These are phyloP conservation scores for Cotoneaster glaucophyllus DNA, from an alignment of 306 rosid genomes.

Conservation along the genomic window DNA sequence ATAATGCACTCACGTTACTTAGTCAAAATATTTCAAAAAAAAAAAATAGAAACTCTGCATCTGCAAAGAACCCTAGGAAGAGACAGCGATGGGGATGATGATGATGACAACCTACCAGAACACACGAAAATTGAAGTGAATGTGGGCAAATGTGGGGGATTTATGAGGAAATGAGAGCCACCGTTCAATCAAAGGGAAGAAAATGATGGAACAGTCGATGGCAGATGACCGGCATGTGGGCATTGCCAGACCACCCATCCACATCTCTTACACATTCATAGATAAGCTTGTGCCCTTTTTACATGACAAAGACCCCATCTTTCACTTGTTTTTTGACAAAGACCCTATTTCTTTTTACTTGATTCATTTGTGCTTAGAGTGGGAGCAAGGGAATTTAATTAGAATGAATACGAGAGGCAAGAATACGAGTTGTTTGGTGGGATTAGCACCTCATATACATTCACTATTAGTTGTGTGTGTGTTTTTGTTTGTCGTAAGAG, in stretches of 20 bases:
- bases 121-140: background rate
- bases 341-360: background rate
- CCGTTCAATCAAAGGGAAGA: background rate
- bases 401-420: background rate
- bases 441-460: background rate
- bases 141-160: background rate
- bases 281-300: conserved; percentile 36
- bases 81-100: conserved; percentile 17
- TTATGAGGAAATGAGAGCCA: background rate
- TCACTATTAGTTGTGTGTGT: background rate
- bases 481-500: background rate
- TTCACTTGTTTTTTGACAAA: background rate
- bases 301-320: conserved; percentile 36
- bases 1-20: conserved; percentile 21
- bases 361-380: background rate
- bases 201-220: background rate
- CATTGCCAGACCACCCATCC: conserved; percentile 36
- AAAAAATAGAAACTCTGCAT: background rate
- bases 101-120: conserved; percentile 9
- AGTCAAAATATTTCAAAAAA: background rate
- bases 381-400: conserved; percentile 8
- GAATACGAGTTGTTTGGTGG: background rate
- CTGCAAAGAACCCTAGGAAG: conserved; percentile 20
- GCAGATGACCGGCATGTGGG: conserved; percentile 30
- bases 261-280: conserved; percentile 20